phyloP scores from a whole-genome alignment of 2,329 filamentous ascomycete species.

The Leptosphaerulina australis region DNA sequence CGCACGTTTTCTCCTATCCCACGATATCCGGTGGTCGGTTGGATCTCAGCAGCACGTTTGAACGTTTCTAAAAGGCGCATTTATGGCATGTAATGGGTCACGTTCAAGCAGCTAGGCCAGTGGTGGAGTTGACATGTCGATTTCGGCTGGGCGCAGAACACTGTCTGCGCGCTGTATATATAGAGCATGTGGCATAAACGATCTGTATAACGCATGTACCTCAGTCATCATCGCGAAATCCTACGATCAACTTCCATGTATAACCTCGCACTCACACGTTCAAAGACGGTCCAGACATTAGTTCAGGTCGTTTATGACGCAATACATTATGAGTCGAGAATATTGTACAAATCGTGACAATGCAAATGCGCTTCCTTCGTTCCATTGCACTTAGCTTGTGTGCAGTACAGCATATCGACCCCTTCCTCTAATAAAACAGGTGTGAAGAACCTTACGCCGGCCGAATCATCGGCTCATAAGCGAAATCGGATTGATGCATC shows the following conservation, averaged over 20 bases:
- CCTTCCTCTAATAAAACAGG: constrained; percentile 24
- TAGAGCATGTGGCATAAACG: constrained; percentile 34
- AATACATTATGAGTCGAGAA: constrained; percentile 39
- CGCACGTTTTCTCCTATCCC: constrained; percentile 31
- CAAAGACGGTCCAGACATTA: background rate
- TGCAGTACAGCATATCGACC: constrained; percentile 20
- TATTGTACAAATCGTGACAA: constrained; percentile 36
- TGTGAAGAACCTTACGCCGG: constrained; percentile 23
- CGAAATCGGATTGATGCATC: background rate
- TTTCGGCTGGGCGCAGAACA: constrained; percentile 16
- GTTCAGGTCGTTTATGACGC: constrained; percentile 16
- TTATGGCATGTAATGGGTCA: constrained; percentile 30
- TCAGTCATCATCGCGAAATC: background rate
- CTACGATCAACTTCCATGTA: background rate
- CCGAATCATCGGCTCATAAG: background rate
- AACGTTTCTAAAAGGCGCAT: constrained; percentile 35
- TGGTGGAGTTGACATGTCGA: constrained; percentile 11
- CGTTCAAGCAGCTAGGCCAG: constrained; percentile 9
- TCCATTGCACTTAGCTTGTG: constrained; percentile 18
- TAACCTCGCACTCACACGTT: too few relatives aligned
- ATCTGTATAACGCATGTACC: constrained; percentile 17
- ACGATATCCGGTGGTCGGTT: constrained; percentile 36
- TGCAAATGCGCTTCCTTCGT: constrained; percentile 14
- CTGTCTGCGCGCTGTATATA: constrained; percentile 40
- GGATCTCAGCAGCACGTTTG: constrained; percentile 29